Evolutionary conservation across 176 grass and related monocot species (phyloP), one percentile per base, ranked within the genome.

Genomic region (Dendrocalamus sinicus): DNA sequence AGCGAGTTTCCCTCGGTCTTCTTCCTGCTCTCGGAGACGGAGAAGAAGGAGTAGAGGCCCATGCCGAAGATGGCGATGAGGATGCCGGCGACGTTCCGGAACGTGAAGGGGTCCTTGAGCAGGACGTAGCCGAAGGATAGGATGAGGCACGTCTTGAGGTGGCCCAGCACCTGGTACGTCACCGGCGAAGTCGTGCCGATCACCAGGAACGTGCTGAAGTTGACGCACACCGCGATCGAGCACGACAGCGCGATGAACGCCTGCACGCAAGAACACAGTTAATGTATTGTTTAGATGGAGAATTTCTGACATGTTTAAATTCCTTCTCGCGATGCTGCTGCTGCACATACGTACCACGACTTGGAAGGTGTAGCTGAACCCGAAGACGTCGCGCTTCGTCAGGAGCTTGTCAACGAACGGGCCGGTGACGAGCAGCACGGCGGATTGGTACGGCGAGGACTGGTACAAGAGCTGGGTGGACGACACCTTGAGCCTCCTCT

Each of bases 191-290:
- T 95, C n/a, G 93, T 95, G 57, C 93, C 93, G 63, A 98, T 95
- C 55, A 98, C 95, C 83, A 98, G 83, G 73, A 95, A 98, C 19
- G 93, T 98, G 91, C 95, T 98, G 89, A 95, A 98, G 91, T 95
- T 98, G 10, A 98, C 93, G 23, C 55, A 78, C 83, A 98, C 91
- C 12, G 93, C 95, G 65, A 98, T 95, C 72, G 83, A 66, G 83
- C 93, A 95, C 30, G 95, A 98, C 68, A 98, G 61, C 55, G 76
- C 37, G 66, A 98, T 95, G 83, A 98, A 98, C 71, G 10, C 85
- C 95, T 98, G 77, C 87, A 84, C 37, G 4, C 2, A 39, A 39
- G 37, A 39, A 39, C 37, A 39, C 37, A 39, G 37, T 39, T 37
- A 39, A 39, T 39, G 37, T 39, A 39, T 39, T 39, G 37, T 39